phyloP scores from a whole-genome alignment of 306 rosid species.

The Fragaria ananassa region DNA sequence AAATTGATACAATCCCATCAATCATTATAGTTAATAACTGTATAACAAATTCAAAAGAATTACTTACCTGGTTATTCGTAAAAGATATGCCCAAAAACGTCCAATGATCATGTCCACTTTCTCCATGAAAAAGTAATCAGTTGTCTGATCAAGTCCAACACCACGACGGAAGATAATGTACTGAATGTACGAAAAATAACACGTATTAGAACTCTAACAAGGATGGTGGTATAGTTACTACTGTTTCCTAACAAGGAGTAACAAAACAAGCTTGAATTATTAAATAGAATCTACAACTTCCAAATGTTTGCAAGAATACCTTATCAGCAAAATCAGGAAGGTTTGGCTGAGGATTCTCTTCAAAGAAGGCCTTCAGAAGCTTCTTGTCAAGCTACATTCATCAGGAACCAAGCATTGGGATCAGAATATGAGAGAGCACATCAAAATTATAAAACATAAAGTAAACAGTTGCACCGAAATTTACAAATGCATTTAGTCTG shows the following conservation, averaged over 20 bases:
- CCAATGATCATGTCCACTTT: slow-evolving; percentile 87
- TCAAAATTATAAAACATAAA: slow-evolving; percentile 9
- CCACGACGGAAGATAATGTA: slow-evolving; percentile 90
- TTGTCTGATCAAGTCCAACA: slow-evolving; percentile 73
- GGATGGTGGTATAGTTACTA: neutral
- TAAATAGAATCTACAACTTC: neutral
- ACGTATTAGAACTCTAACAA: slow-evolving; percentile 5
- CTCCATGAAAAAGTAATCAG: slow-evolving; percentile 84
- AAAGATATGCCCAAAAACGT: slow-evolving; percentile 72
- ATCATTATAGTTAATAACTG: neutral
- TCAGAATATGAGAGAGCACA: slow-evolving; percentile 26
- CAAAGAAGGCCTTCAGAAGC: slow-evolving; percentile 67
- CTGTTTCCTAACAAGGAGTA: neutral
- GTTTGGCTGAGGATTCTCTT: slow-evolving; percentile 50
- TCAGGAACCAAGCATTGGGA: slow-evolving; percentile 16
- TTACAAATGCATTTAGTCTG: neutral
- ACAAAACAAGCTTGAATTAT: neutral
- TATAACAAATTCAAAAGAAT: neutral
- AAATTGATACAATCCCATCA: neutral
- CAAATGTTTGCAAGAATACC: slow-evolving; percentile 38
- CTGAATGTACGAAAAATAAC: slow-evolving; percentile 40
- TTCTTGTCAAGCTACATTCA: slow-evolving; percentile 78
- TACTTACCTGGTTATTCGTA: slow-evolving; percentile 60
- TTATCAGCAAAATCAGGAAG: slow-evolving; percentile 83
- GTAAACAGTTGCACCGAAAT: neutral